Evolutionary conservation across 2,329 filamentous ascomycete species (phyloP), one percentile per base, ranked within the genome.

Genomic region (Microdochium bolleyi): DNA sequence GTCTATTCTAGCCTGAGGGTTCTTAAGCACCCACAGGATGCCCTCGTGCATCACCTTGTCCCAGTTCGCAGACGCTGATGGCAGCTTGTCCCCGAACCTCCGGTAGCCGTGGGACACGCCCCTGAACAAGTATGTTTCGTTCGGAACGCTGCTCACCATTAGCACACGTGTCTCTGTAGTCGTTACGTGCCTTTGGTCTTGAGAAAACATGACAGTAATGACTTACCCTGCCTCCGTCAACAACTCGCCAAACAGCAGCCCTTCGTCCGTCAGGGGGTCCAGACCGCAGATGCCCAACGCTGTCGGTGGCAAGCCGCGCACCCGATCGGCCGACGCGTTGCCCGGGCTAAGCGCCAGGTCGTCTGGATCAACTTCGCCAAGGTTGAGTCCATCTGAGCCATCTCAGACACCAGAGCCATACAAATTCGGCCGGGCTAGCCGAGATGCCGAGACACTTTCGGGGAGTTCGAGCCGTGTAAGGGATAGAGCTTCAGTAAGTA

Each of bases 321-420:
- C 53, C 25, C 53, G 48, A 1, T 51, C 51, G 21, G 30, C 21
- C 11, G 48, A 55, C 27, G 51, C 52, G 9, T 67, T 64, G 1
- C 70, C 72, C 2, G 71, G 73, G 50, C 70, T 78, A 11, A 75
- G 54, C 16, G 62, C 62, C 1, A 61, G 57, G 57, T 78, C 71
- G 1, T 57, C 51, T 2, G 55, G 61, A 2, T 63, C 54, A 1
- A 62, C 56, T n/a, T n/a, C n/a, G n/a, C n/a, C n/a, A n/a, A n/a
- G n/a, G n/a, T n/a, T n/a, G n/a, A n/a, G n/a, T n/a, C n/a, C n/a
- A n/a, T n/a, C n/a, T n/a, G n/a, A n/a, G n/a, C n/a, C n/a, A n/a
- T n/a, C n/a, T n/a, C n/a, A n/a, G n/a, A n/a, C n/a, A n/a, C n/a
- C n/a, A n/a, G n/a, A n/a, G n/a, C n/a, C n/a, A n/a, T n/a, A n/a